A percentile compares a stretch with the other conserved stretches of the same genome.
Evolutionary conservation across 179 eudicot species (phyloP).

Genomic region (Amaranthus tricolor): DNA sequence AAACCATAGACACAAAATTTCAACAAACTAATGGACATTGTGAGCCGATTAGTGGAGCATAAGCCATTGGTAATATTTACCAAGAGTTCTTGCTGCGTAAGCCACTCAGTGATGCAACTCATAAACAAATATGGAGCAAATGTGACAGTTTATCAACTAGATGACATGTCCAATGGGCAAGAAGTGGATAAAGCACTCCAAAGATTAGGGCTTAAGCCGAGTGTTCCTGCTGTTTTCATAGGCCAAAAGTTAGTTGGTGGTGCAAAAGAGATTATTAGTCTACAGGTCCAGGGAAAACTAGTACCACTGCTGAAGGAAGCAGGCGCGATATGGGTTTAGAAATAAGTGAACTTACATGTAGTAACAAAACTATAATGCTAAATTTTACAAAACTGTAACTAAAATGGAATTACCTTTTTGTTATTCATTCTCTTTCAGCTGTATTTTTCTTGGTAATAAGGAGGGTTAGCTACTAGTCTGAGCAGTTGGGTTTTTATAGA

Average conservation of each 20-base stretch:
- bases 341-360: not conserved
- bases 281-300: conserved; percentile 34
- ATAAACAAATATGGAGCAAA: conserved; percentile 36
- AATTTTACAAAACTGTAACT: not conserved
- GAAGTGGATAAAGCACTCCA: conserved; percentile 34
- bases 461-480: conserved; percentile 10
- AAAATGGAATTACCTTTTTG: not conserved
- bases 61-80: conserved; percentile 32
- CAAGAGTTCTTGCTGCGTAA: conserved; percentile 35
- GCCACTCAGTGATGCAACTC: conserved; percentile 35
- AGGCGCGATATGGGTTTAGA: conserved; percentile 38
- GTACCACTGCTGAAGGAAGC: conserved; percentile 31
- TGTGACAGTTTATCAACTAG: conserved; percentile 29
- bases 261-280: conserved; percentile 34
- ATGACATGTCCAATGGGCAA: conserved; percentile 28
- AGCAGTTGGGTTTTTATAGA: not conserved
- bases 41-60: conserved; percentile 26
- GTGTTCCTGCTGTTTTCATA: conserved; percentile 36
- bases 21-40: conserved; percentile 22
- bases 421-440: not conserved
- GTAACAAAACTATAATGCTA: not conserved
- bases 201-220: conserved; percentile 27
- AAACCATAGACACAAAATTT: not conserved
- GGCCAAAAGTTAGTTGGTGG: conserved; percentile 38
- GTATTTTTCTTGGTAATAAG: not conserved